Evolutionary conservation across 257 asterid genomes (phyloP).

Genomic region (Paulownia fortunei): DNA sequence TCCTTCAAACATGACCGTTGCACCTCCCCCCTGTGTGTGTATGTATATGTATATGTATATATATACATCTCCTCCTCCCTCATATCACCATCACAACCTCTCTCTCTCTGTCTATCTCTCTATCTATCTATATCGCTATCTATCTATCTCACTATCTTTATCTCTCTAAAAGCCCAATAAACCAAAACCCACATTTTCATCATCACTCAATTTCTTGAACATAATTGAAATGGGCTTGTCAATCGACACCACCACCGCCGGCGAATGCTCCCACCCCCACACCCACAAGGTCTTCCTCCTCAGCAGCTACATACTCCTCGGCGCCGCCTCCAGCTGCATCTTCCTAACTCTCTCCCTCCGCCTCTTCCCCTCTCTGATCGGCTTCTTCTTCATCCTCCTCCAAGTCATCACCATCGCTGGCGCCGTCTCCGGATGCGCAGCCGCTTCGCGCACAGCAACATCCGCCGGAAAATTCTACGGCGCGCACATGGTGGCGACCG

Average conservation of each 20-base stretch:
- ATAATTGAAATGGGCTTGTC: slow-evolving; percentile 40
- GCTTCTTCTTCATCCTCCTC: slow-evolving; percentile 75
- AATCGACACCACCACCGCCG: slow-evolving; percentile 37
- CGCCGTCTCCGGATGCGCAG: slow-evolving; percentile 73
- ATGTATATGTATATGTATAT: neutral
- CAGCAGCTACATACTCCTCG: slow-evolving; percentile 67
- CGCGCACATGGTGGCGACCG: slow-evolving; percentile 88
- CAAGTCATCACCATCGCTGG: slow-evolving; percentile 69
- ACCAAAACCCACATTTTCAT: neutral
- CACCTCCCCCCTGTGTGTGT: neutral
- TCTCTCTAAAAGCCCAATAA: neutral
- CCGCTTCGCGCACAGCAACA: slow-evolving; percentile 55
- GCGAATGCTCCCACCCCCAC: slow-evolving; percentile 40
- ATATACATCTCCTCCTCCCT: slow-evolving; percentile 1
- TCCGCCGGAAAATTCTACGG: slow-evolving; percentile 78
- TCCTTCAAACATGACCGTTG: slow-evolving; percentile 46
- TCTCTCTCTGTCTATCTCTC: slow-evolving; percentile 23
- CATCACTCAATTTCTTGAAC: neutral
- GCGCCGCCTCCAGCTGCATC: slow-evolving; percentile 81
- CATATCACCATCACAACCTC: slow-evolving; percentile 1
- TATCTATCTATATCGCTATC: neutral
- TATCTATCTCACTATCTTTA: too few species aligned
- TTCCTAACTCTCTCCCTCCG: slow-evolving; percentile 88
- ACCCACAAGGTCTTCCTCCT: slow-evolving; percentile 68
- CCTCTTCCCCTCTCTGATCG: slow-evolving; percentile 64